A percentile compares a stretch with the other conserved stretches of the same genome.
Evolutionary conservation across 2,329 filamentous ascomycete species (phyloP).

Genomic region (Myotisia sp.): DNA sequence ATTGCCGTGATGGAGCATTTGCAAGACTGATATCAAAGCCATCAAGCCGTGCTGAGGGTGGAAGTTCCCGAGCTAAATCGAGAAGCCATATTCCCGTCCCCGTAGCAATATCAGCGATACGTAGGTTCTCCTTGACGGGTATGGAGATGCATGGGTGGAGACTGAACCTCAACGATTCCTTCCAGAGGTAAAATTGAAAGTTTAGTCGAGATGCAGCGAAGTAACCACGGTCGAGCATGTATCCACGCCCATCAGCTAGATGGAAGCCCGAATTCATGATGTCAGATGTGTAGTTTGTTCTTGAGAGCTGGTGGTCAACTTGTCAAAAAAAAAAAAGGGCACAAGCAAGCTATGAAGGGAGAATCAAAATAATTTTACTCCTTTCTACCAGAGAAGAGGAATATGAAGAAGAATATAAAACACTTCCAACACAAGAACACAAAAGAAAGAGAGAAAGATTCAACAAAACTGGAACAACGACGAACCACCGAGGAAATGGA

Average conservation of each 20-base stretch:
- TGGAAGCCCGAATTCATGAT: conserved; percentile 2
- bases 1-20: conserved; percentile 2
- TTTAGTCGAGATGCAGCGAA: conserved; percentile 2
- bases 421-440: no score
- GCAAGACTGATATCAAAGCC: conserved; percentile 5
- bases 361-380: no score
- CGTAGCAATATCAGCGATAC: conserved; percentile 1
- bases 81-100: conserved; percentile 3
- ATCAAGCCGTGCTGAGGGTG: conserved; percentile 1
- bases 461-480: no score
- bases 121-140: neutral
- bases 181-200: conserved; percentile 5
- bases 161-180: conserved; percentile 1
- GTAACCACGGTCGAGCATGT: conserved; percentile 4
- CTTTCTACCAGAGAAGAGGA: no score
- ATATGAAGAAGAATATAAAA: no score
- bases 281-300: no score
- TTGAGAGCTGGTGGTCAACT: no score
- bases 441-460: no score
- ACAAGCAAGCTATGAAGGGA: no score
- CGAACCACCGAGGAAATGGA: no score
- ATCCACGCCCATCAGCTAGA: conserved; percentile 1
- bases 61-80: conserved; percentile 2
- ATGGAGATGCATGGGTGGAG: conserved; percentile 1
- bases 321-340: no score